These are phyloP conservation scores for Tetrahymena thermophila DNA, from an alignment of 73 alveolate species.

Conservation along the genomic window DNA sequence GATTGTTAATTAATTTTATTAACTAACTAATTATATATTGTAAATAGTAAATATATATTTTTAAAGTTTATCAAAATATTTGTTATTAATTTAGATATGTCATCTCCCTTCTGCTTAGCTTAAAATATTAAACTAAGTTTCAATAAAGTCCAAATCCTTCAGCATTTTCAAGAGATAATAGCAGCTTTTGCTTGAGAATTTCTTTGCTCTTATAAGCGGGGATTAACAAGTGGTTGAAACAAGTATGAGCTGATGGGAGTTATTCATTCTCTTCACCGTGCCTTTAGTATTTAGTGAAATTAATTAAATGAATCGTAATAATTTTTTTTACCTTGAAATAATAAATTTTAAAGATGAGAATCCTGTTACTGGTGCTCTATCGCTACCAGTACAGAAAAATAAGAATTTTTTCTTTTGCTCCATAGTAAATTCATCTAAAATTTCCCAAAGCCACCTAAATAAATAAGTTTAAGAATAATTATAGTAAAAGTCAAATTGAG, in stretches of 20 bases:
- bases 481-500: not conserved
- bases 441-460: conserved; percentile 68
- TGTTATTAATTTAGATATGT: not conserved
- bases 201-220: conserved; percentile 89
- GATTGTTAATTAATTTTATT: not conserved
- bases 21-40: not conserved
- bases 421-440: conserved; percentile 46
- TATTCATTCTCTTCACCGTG: conserved; percentile 65
- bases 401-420: conserved; percentile 59
- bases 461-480: not conserved
- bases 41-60: not conserved
- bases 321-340: conserved; percentile 3
- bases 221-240: conserved; percentile 90
- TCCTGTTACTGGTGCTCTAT: conserved; percentile 73
- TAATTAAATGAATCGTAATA: too few species aligned
- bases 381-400: conserved; percentile 70
- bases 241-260: conserved; percentile 96
- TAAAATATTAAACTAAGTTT: not conserved
- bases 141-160: conserved; percentile 95
- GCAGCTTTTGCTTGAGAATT: conserved; percentile 56
- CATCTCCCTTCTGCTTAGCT: not conserved
- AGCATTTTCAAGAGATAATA: conserved; percentile 83
- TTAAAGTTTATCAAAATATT: not conserved
- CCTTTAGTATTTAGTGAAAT: conserved; percentile 25
- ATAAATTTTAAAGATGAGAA: conserved; percentile 45